Percentiles rank a stretch among this genome's conserved stretches.
phyloP scores from a whole-genome alignment of 2,329 filamentous ascomycete species.

The Aspergillus quadricinctus region DNA sequence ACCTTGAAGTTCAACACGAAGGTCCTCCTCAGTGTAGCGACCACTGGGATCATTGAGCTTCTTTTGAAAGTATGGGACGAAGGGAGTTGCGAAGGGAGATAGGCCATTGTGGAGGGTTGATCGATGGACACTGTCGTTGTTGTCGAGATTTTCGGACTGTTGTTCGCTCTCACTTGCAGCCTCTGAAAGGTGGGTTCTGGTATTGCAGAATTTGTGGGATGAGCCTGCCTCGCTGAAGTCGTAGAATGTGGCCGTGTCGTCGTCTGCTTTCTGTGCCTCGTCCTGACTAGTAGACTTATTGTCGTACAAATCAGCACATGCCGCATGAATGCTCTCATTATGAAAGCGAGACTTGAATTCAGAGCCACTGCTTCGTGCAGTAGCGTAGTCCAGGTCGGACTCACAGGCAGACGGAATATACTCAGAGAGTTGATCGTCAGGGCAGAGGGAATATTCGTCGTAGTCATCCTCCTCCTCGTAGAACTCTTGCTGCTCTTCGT shows the following conservation, averaged over 20 bases:
- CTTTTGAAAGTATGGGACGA: constrained; percentile 21
- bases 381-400: constrained; percentile 4
- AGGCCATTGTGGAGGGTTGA: constrained; percentile 4
- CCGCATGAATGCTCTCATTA: background rate
- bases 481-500: background rate
- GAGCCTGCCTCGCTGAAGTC: constrained; percentile 4
- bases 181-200: background rate
- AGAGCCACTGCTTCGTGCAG: background rate
- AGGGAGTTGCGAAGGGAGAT: constrained; percentile 8
- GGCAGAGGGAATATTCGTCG: background rate
- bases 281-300: background rate
- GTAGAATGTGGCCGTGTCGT: constrained; percentile 5
- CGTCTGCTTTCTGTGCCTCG: background rate
- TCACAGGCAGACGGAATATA: background rate
- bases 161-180: background rate
- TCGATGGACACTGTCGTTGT: background rate
- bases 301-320: background rate
- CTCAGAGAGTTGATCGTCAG: background rate
- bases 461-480: background rate
- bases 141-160: background rate
- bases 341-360: background rate
- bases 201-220: background rate
- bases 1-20: constrained; percentile 23
- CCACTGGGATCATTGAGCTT: constrained; percentile 21
- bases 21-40: constrained; percentile 21